A percentile compares a stretch with the other conserved stretches of the same genome.
These are phyloP conservation scores for Batrachochytrium dendrobatidis DNA, from an alignment of 371 early-diverging fungal species.

Conservation along the genomic window DNA sequence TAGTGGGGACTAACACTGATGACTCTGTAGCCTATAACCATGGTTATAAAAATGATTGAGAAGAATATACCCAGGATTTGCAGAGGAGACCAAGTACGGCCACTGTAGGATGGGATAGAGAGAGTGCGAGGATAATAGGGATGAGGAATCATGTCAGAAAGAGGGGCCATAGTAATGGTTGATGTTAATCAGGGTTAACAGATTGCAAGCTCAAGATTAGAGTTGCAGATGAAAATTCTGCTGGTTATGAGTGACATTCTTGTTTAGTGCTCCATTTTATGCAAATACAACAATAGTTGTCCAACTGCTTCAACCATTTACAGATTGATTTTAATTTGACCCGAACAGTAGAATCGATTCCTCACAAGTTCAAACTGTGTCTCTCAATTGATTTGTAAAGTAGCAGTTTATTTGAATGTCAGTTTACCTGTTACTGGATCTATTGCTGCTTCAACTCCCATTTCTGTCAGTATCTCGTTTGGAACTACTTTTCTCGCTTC, in stretches of 20 bases:
- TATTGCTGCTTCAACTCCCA: background rate
- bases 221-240: too few species aligned
- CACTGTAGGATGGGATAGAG: slow-evolving; percentile 27
- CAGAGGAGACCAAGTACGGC: slow-evolving; percentile 14
- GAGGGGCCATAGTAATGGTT: background rate
- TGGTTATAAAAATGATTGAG: slow-evolving; percentile 14
- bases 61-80: slow-evolving; percentile 35
- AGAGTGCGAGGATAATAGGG: slow-evolving; percentile 31
- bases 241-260: too few species aligned
- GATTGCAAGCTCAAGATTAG: too few species aligned
- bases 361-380: too few species aligned
- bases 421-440: background rate
- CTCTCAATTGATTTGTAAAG: too few species aligned
- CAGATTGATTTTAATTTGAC: too few species aligned
- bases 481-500: slow-evolving; percentile 29
- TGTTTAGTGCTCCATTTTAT: too few species aligned
- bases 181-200: too few species aligned
- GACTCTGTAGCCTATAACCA: slow-evolving; percentile 15
- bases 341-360: too few species aligned
- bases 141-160: slow-evolving; percentile 13
- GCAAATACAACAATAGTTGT: too few species aligned
- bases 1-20: too few species aligned
- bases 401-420: background rate
- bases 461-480: slow-evolving; percentile 10
- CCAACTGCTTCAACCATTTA: too few species aligned